A percentile compares a stretch with the other conserved stretches of the same genome.
Evolutionary conservation across 768 basidiomycete genomes (phyloP).

Genomic region (Phallus indusiatus): DNA sequence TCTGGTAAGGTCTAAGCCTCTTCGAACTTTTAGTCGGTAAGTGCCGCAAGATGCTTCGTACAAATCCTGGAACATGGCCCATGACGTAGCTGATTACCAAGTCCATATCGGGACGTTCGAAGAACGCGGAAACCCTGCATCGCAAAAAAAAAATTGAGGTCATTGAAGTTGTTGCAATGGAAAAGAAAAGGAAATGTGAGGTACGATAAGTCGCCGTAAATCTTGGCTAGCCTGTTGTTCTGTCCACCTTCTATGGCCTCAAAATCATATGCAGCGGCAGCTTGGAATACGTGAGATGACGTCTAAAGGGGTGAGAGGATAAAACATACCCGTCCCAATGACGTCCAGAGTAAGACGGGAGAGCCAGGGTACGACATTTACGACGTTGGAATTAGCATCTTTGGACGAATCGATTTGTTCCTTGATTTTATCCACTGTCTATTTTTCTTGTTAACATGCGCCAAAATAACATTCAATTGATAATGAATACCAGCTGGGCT

Average conservation of each 20-base stretch:
- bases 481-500: slow-evolving; percentile 12
- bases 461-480: not conserved
- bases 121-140: not conserved
- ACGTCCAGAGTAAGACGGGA: slow-evolving; percentile 19
- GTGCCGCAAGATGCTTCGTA: slow-evolving; percentile 19
- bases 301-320: not conserved
- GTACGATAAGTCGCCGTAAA: slow-evolving; percentile 2
- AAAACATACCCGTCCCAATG: slow-evolving; percentile 15
- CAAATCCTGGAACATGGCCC: slow-evolving; percentile 20
- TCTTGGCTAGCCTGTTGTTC: not conserved
- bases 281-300: slow-evolving; percentile 4
- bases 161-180: too few species aligned
- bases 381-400: slow-evolving; percentile 3
- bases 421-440: slow-evolving; percentile 19
- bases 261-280: slow-evolving; percentile 18
- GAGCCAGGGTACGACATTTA: slow-evolving; percentile 17
- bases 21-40: slow-evolving; percentile 21
- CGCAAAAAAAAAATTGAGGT: too few species aligned
- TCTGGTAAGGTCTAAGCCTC: slow-evolving; percentile 20
- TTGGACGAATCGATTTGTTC: slow-evolving; percentile 11
- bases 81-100: slow-evolving; percentile 21
- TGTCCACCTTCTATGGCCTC: slow-evolving; percentile 13
- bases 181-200: too few species aligned
- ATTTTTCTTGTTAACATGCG: not conserved
- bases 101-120: not conserved